Base-by-base conservation (phyloP, 305 asterid species). In the Euphrasia arctica region DNA sequence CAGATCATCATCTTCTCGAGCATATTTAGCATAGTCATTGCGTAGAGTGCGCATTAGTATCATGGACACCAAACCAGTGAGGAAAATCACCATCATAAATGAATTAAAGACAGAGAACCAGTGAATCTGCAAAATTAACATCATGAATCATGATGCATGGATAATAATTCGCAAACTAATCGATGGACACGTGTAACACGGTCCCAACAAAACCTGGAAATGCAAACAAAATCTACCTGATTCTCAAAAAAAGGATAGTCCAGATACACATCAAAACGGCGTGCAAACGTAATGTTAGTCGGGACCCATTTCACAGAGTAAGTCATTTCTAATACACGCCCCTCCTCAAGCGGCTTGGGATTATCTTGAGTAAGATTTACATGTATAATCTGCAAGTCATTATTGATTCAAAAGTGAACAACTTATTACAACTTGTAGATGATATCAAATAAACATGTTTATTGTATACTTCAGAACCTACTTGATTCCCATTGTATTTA, bases 11-110 rank as follows among this genome's bases (percentile, higher is more conserved):
- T 82, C 88, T 54, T 82, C 88, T 50, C 85, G 81, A 51, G 85
- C 83, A 71, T 77, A 82, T 62, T 82, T 82, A 7, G 88, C 88
- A 71, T 82, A 82, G 67, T 82, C 84, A 1, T 82, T 82, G 61
- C 87, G 82, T 22, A 82, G 80, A 15, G 84, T 82, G 48, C 85
- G 85, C 88, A 82, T 81, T 39, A 87, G 69, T 75, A 85, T 87
- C 92, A 85, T 87, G 13, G 92, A 84, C 42, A 87, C 95, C 79
- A 78, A 62, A 41, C 95, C 92, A 65, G 88, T 79, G 49, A 87
- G 95, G 82, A 87, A 87, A 75, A 87, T 75, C 49, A 87, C 95
- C 95, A 87, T 85, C 95, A 87, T 85, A 85, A 87, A 81, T 47
- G 95, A 87, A 74, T 87, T 87, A 63, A 85, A 73, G 57, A 87